A percentile compares a stretch with the other conserved stretches of the same genome.
phyloP scores from a whole-genome alignment of 31 red algal species.

The Porphyra umbilicalis region DNA sequence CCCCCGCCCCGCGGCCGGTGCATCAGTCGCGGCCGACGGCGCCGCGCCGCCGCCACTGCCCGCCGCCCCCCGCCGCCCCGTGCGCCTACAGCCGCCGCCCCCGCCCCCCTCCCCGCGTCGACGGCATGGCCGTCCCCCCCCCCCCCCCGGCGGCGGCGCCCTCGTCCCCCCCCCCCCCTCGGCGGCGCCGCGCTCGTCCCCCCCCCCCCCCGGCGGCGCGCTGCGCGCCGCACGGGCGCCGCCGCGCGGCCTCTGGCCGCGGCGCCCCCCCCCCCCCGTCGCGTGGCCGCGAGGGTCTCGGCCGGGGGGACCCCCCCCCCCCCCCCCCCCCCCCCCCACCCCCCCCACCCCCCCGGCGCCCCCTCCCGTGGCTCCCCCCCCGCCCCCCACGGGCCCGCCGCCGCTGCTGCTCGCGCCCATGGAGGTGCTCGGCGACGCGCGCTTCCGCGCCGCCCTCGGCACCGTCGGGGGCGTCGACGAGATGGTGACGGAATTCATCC shows the following conservation, averaged over 20 bases:
- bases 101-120: too few relatives aligned
- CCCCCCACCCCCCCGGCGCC: neutral
- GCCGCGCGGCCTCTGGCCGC: neutral
- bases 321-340: neutral
- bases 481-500: conserved; percentile 47
- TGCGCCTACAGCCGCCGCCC: too few relatives aligned
- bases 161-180: neutral
- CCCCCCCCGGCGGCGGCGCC: neutral
- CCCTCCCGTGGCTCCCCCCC: neutral
- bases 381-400: neutral
- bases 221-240: neutral
- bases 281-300: neutral
- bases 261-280: neutral
- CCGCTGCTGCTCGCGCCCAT: conserved; percentile 43
- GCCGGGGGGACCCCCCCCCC: neutral
- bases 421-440: conserved; percentile 48
- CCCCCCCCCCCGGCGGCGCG: neutral
- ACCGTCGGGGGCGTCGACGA: conserved; percentile 49
- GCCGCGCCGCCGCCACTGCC: too few relatives aligned
- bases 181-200: neutral
- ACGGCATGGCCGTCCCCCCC: too few relatives aligned
- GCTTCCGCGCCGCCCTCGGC: conserved; percentile 35
- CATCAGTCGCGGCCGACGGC: too few relatives aligned
- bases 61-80: too few relatives aligned
- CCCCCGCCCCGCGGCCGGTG: too few relatives aligned